phyloP scores from a whole-genome alignment of 371 early-diverging fungal genomes.

The Mucor plumbeus region DNA sequence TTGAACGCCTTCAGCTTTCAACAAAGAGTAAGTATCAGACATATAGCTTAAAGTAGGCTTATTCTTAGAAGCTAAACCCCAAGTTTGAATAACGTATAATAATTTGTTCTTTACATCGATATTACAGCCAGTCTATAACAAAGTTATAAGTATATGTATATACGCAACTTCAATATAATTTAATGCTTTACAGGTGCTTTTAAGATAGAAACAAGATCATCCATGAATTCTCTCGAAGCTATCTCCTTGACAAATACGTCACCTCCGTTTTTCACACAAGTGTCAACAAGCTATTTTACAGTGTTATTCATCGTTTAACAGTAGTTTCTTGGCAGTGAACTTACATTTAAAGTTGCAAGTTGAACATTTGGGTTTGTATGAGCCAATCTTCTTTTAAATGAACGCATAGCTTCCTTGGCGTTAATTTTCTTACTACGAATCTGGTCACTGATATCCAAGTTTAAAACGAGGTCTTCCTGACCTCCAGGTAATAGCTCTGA shows the following conservation, averaged over 20 bases:
- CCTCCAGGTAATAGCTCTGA: slow-evolving; percentile 88
- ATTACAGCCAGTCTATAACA: slow-evolving; percentile 53
- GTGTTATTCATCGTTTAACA: background rate
- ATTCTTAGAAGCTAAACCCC: slow-evolving; percentile 84
- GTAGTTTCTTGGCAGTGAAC: background rate
- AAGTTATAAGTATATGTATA: background rate
- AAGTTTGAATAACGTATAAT: slow-evolving; percentile 80
- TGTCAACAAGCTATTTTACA: slow-evolving; percentile 76
- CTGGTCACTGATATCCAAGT: slow-evolving; percentile 92
- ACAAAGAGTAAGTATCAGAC: slow-evolving; percentile 72
- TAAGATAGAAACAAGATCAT: slow-evolving; percentile 76
- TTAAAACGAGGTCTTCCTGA: slow-evolving; percentile 80
- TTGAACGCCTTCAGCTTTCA: slow-evolving; percentile 79
- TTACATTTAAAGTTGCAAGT: slow-evolving; percentile 85
- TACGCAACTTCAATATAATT: background rate
- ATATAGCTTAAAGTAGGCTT: slow-evolving; percentile 82
- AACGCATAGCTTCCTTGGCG: slow-evolving; percentile 78
- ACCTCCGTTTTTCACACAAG: slow-evolving; percentile 95
- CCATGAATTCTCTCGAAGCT: slow-evolving; percentile 89
- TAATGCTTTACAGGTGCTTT: slow-evolving; percentile 62
- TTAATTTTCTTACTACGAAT: slow-evolving; percentile 87
- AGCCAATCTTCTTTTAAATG: slow-evolving; percentile 78
- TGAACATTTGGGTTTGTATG: slow-evolving; percentile 95
- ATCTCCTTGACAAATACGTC: slow-evolving; percentile 87
- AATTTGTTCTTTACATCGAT: slow-evolving; percentile 77